A percentile compares a stretch with the other conserved stretches of the same genome.
Conservation (phyloP, 345 rosid genomes). For the Cardamine resedifolia region DNA sequence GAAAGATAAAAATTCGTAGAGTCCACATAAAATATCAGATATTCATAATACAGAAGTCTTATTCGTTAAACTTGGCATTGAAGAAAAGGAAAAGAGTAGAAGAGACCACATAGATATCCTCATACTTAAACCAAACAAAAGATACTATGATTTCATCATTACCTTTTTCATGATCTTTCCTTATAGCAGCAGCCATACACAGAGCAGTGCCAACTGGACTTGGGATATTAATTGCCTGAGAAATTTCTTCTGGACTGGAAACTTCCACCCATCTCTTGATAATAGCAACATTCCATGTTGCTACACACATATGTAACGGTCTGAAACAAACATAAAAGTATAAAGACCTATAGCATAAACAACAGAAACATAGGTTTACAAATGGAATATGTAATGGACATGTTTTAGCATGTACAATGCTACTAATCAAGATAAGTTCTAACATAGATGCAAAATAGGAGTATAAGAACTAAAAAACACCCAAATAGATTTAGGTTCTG, state of each 20-base stretch:
- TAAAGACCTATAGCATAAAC: slow-evolving; percentile 16
- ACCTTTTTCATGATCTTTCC: slow-evolving; percentile 96
- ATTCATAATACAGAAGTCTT: not conserved
- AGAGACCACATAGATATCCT: not conserved
- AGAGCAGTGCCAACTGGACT: slow-evolving; percentile 86
- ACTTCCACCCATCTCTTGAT: slow-evolving; percentile 93
- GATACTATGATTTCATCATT: slow-evolving; percentile 34
- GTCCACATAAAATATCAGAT: slow-evolving; percentile 5
- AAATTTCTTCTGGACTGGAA: slow-evolving; percentile 66
- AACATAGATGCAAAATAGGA: not conserved
- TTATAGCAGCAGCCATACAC: slow-evolving; percentile 86
- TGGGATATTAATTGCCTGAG: slow-evolving; percentile 70
- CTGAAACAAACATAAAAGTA: slow-evolving; percentile 45
- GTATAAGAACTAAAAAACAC: not conserved
- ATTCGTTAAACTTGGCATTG: not conserved
- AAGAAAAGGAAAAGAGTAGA: slow-evolving; percentile 1
- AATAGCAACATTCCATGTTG: slow-evolving; percentile 88
- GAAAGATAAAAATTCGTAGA: not conserved
- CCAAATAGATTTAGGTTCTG: not conserved
- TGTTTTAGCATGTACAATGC: not conserved
- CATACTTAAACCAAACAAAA: not conserved
- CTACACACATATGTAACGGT: slow-evolving; percentile 86
- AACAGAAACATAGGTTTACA: not conserved
- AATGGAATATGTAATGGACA: slow-evolving; percentile 7
- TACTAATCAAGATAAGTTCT: slow-evolving; percentile 10